Evolutionary conservation across 352 stramenopile genomes (phyloP).

Genomic region (Discostella stelligera): DNA sequence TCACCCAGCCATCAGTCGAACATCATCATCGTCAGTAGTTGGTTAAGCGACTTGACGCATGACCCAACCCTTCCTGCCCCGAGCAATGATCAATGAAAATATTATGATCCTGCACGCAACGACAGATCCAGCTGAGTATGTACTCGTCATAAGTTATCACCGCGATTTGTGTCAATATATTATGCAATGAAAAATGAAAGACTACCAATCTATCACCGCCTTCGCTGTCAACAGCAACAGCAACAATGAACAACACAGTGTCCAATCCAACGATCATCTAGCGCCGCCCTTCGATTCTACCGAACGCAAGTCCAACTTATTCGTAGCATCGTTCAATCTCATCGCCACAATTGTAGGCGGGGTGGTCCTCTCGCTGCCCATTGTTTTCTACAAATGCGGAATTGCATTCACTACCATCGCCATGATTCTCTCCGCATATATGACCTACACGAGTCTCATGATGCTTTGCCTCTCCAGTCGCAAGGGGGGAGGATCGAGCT

Average conservation of each 20-base stretch:
- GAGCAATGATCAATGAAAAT: no score
- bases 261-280: constrained; percentile 28
- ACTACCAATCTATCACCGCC: constrained; percentile 17
- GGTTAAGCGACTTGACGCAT: no score
- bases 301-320: constrained; percentile 39
- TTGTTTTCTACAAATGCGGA: constrained; percentile 61
- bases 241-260: constrained; percentile 7
- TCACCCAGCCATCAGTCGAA: no score
- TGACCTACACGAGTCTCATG: constrained; percentile 65
- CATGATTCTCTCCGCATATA: constrained; percentile 58
- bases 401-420: constrained; percentile 56
- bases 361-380: constrained; percentile 68
- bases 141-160: no score
- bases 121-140: no score
- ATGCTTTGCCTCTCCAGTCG: constrained; percentile 64
- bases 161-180: neutral
- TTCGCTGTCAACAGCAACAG: neutral
- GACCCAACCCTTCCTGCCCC: no score
- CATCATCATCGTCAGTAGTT: no score
- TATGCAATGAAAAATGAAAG: constrained; percentile 10
- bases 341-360: constrained; percentile 74
- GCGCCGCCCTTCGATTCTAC: constrained; percentile 30
- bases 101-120: no score
- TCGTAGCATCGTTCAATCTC: constrained; percentile 67
- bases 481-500: constrained; percentile 53